phyloP scores from a whole-genome alignment of 768 basidiomycete genomes.

The Collybia sordida region DNA sequence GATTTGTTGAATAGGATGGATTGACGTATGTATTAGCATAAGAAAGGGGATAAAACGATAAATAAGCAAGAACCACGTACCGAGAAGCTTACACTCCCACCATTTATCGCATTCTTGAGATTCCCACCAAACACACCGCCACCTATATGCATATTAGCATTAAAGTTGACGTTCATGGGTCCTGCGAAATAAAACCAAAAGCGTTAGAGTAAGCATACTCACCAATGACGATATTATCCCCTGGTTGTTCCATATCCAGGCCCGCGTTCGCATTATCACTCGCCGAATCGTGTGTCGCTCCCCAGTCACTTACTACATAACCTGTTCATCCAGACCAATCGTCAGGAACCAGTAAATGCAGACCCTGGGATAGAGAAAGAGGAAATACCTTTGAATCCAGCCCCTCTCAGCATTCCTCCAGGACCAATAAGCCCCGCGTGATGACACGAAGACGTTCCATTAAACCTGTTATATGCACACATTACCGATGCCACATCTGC shows the following conservation, averaged over 20 bases:
- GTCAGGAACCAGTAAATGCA: no score
- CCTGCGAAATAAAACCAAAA: neutral
- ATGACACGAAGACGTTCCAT: constrained; percentile 58
- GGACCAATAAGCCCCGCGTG: constrained; percentile 48
- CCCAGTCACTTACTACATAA: constrained; percentile 54
- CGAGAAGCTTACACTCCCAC: neutral
- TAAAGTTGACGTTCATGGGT: no score
- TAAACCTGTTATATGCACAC: constrained; percentile 55
- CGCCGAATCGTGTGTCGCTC: constrained; percentile 48
- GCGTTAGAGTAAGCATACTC: neutral
- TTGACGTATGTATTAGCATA: neutral
- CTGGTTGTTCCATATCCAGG: constrained; percentile 53
- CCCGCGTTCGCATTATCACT: constrained; percentile 46
- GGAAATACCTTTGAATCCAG: constrained; percentile 41
- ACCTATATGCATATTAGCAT: no score
- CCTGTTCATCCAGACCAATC: no score
- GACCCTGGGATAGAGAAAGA: neutral
- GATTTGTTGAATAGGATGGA: no score
- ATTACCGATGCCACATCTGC: constrained; percentile 52
- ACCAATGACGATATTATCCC: constrained; percentile 47
- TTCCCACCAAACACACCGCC: neutral
- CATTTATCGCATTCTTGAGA: neutral
- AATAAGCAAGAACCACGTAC: no score
- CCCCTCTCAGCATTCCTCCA: constrained; percentile 29
- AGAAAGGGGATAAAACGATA: no score